Evolutionary conservation across 2,329 filamentous ascomycete species (phyloP), one percentile per base, ranked within the genome.

Genomic region (Plenodomus biglobosus): DNA sequence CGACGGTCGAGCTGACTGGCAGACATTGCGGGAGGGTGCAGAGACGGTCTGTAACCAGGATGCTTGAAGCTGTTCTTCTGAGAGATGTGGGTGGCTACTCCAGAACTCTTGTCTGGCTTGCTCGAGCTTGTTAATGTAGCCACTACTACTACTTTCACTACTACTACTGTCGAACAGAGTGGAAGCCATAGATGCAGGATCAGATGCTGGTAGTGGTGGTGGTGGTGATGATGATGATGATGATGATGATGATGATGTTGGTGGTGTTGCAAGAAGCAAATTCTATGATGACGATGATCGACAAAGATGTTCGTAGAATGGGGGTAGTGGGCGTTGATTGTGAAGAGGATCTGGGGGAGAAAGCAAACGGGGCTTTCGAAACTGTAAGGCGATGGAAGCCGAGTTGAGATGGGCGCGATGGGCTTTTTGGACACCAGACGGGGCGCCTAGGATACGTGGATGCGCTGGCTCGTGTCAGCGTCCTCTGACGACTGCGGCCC

Each of bases 21-120:
- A 58, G 40, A 38, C 56, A 48, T 56, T 54, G 58, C 36, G 46
- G 27, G 56, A 48, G 34, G 48, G 50, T 37, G 50, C 38, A 15
- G 66, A 55, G 42, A 56, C 54, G 30, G 68, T 56, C 39, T 67
- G 60, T 19, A 53, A 50, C 72, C 71, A 74, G 40, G 64, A 64
- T n/a, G 57, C 48, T 38, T 70, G 64, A 47, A 65, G 67, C 47
- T 72, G 55, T 30, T 69, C 58, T 34, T 71, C 66, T 36, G 70
- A 56, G 38, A 73, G 65, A 44, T 67, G 53, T 37, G 61, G 46
- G 44, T 73, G 55, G 42, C 59, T 54, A 38, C 43, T 56, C 64
- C 63, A 72, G 59, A 75, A 69, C 16, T 68, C 55, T 42, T 66
- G 66, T 48, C 64, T 66, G 52, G 71, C 65, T 42, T 68, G 64